Evolutionary conservation across 2,329 filamentous ascomycete genomes (phyloP).

Genomic region (Podosphaera leucotricha): DNA sequence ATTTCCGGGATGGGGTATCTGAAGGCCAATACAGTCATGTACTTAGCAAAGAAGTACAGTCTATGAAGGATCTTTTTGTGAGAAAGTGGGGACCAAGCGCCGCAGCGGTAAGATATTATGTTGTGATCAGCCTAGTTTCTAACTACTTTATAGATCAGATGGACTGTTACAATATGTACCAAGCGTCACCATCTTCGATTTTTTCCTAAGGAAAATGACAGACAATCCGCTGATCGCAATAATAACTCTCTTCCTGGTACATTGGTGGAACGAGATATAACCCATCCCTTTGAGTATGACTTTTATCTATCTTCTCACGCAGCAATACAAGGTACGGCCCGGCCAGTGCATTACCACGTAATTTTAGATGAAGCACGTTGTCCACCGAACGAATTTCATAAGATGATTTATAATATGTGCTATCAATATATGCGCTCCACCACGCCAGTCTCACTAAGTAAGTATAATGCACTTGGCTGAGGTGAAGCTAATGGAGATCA

Average conservation of each 20-base stretch:
- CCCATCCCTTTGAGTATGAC: slow-evolving; percentile 36
- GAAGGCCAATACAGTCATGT: slow-evolving; percentile 70
- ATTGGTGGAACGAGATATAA: slow-evolving; percentile 71
- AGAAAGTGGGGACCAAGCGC: slow-evolving; percentile 15
- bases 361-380: slow-evolving; percentile 59
- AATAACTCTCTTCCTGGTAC: slow-evolving; percentile 69
- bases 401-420: slow-evolving; percentile 82
- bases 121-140: not conserved
- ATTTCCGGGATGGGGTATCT: slow-evolving; percentile 79
- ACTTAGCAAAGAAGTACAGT: slow-evolving; percentile 48
- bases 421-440: slow-evolving; percentile 87
- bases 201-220: slow-evolving; percentile 42
- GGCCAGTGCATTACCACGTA: slow-evolving; percentile 81
- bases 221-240: slow-evolving; percentile 39
- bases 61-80: slow-evolving; percentile 39
- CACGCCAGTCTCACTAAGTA: slow-evolving; percentile 50
- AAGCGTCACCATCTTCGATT: slow-evolving; percentile 91
- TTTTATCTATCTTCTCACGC: slow-evolving; percentile 36
- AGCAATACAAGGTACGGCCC: slow-evolving; percentile 82
- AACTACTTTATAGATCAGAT: slow-evolving; percentile 22
- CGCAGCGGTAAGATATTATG: slow-evolving; percentile 8
- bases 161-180: slow-evolving; percentile 70
- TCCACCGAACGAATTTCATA: slow-evolving; percentile 45
- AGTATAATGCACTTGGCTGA: slow-evolving; percentile 20
- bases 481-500: not conserved